These are phyloP conservation scores for Pleomassaria siparia DNA, from an alignment of 2,329 filamentous ascomycete species.

Conservation along the genomic window DNA sequence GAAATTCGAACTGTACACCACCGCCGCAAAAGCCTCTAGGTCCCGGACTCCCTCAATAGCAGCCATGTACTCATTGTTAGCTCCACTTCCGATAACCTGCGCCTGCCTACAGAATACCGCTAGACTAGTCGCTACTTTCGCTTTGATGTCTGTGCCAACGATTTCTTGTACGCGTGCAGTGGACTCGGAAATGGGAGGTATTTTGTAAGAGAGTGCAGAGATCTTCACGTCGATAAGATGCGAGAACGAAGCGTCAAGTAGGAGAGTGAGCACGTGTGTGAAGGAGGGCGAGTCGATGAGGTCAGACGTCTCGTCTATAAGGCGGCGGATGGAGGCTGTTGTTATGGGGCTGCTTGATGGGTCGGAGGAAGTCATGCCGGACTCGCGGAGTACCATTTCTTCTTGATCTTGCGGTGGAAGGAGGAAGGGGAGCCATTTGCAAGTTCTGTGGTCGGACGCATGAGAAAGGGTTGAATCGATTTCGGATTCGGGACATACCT, in stretches of 20 bases:
- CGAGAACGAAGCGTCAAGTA: slow-evolving; percentile 86
- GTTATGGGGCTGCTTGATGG: slow-evolving; percentile 41
- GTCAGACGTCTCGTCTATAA: slow-evolving; percentile 94
- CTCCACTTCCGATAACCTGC: slow-evolving; percentile 75
- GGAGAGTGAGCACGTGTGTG: slow-evolving; percentile 77
- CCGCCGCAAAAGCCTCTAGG: slow-evolving; percentile 79
- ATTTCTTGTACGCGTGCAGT: slow-evolving; percentile 54
- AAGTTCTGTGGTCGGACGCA: slow-evolving; percentile 43
- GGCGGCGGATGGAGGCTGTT: slow-evolving; percentile 67
- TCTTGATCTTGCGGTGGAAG: slow-evolving; percentile 80
- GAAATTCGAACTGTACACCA: slow-evolving; percentile 85
- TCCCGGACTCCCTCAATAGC: slow-evolving; percentile 76
- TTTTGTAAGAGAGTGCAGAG: slow-evolving; percentile 74
- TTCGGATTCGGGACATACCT: slow-evolving; percentile 42
- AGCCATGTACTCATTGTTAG: slow-evolving; percentile 53
- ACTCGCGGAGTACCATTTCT: slow-evolving; percentile 80
- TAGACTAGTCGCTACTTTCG: slow-evolving; percentile 84
- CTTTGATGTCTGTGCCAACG: slow-evolving; percentile 53
- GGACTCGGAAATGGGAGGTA: slow-evolving; percentile 48
- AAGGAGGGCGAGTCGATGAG: slow-evolving; percentile 93
- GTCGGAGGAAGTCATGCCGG: slow-evolving; percentile 65
- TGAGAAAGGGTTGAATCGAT: background rate
- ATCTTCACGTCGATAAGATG: slow-evolving; percentile 82
- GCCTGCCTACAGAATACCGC: slow-evolving; percentile 90
- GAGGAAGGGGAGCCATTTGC: slow-evolving; percentile 80